Evolutionary conservation across 768 basidiomycete genomes (phyloP).

Genomic region (Russula foetens): DNA sequence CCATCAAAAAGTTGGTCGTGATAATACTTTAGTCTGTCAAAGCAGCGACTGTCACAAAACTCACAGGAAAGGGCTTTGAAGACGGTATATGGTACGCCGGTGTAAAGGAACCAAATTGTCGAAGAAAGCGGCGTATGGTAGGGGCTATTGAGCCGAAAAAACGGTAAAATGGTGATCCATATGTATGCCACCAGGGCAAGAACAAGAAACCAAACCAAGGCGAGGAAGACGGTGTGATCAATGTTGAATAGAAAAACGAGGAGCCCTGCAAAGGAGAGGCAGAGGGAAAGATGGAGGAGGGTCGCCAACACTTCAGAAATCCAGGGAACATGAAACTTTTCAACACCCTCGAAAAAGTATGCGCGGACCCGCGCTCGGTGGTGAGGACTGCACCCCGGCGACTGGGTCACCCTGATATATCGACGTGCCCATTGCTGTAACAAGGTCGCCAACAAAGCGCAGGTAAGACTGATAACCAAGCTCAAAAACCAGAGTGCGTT

Average conservation of each 20-base stretch:
- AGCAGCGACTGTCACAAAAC: neutral
- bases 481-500: constrained; percentile 11
- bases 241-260: neutral
- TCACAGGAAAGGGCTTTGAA: neutral
- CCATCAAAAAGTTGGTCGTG: neutral
- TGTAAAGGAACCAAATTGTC: neutral
- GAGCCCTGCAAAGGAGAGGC: constrained; percentile 15
- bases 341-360: neutral
- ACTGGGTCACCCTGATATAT: neutral
- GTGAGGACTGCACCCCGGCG: neutral
- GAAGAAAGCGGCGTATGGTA: neutral
- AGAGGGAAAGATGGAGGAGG: constrained; percentile 11
- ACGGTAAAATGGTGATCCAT: neutral
- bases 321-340: neutral
- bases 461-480: neutral
- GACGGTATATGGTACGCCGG: neutral
- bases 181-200: neutral
- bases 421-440: constrained; percentile 3
- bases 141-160: neutral
- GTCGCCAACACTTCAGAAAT: constrained; percentile 1
- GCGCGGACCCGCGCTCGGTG: neutral
- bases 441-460: neutral
- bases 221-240: neutral
- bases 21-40: neutral
- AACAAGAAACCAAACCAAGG: neutral